Percentiles rank a stretch among this genome's conserved stretches.
phyloP scores from a whole-genome alignment of 805 yeast species.

The Saccharomycopsis babjevae region DNA sequence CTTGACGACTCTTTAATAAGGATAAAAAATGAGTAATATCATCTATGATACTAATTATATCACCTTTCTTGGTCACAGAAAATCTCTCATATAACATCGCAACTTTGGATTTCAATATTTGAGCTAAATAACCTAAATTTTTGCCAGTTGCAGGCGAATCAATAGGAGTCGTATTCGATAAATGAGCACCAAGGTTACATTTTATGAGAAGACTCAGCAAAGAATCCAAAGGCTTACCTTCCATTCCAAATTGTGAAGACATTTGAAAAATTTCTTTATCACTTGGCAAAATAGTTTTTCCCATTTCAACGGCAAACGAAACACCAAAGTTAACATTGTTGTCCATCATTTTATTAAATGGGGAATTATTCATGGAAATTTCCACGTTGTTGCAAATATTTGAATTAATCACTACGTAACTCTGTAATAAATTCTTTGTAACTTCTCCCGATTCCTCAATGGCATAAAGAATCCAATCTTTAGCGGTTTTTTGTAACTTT shows the following conservation, averaged over 20 bases:
- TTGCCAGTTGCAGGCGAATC: neutral
- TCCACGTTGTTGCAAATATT: slow-evolving; percentile 8
- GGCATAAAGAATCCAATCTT: slow-evolving; percentile 54
- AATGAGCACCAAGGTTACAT: slow-evolving; percentile 31
- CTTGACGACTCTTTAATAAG: neutral
- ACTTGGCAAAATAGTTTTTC: slow-evolving; percentile 55
- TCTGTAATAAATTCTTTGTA: slow-evolving; percentile 66
- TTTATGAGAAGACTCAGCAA: slow-evolving; percentile 69
- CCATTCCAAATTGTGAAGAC: slow-evolving; percentile 13
- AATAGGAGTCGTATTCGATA: slow-evolving; percentile 2
- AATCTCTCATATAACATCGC: neutral
- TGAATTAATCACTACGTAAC: slow-evolving; percentile 49
- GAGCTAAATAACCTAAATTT: neutral
- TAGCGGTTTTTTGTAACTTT: slow-evolving; percentile 47
- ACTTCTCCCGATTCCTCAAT: slow-evolving; percentile 57
- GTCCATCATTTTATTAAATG: slow-evolving; percentile 27
- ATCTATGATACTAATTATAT: slow-evolving; percentile 6
- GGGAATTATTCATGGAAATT: neutral
- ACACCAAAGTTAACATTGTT: slow-evolving; percentile 61
- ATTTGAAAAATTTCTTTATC: slow-evolving; percentile 57
- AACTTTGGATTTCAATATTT: neutral
- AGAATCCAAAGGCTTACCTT: slow-evolving; percentile 29
- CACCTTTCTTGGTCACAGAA: neutral
- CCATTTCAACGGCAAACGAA: slow-evolving; percentile 84
- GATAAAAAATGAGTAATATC: slow-evolving; percentile 8